Evolutionary conservation across 2,329 filamentous ascomycete species (phyloP).

Genomic region (Epicoccum nigrum): DNA sequence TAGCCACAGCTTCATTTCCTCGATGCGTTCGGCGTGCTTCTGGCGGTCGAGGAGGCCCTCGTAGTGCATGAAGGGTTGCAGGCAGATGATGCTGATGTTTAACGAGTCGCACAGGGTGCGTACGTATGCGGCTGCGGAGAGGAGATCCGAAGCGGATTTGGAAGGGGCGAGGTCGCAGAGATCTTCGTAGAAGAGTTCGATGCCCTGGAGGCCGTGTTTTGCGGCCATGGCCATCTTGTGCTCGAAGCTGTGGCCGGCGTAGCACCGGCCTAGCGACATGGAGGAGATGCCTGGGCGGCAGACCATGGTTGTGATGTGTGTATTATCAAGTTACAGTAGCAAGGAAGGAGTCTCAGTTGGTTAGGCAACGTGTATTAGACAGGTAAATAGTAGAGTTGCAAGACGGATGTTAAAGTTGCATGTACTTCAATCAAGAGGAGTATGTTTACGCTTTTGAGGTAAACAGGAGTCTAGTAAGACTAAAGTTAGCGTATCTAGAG

Average conservation of each 20-base stretch:
- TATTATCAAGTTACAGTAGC: background rate
- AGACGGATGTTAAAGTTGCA: background rate
- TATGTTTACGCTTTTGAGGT: slow-evolving; percentile 15
- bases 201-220: slow-evolving; percentile 68
- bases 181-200: slow-evolving; percentile 82
- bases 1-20: slow-evolving; percentile 74
- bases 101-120: slow-evolving; percentile 63
- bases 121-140: slow-evolving; percentile 65
- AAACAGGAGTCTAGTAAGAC: background rate
- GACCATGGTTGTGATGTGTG: slow-evolving; percentile 46
- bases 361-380: no score
- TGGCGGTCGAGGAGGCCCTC: slow-evolving; percentile 72
- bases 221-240: slow-evolving; percentile 73
- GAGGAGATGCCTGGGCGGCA: slow-evolving; percentile 73
- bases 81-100: slow-evolving; percentile 65
- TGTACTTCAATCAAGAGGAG: slow-evolving; percentile 2
- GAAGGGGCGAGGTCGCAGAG: slow-evolving; percentile 65
- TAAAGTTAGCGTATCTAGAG: slow-evolving; percentile 8
- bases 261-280: slow-evolving; percentile 76
- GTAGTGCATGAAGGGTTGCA: slow-evolving; percentile 80
- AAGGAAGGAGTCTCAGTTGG: background rate
- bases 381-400: background rate
- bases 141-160: slow-evolving; percentile 53
- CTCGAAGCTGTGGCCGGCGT: slow-evolving; percentile 67
- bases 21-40: slow-evolving; percentile 63